Evolutionary conservation across 225 moss, liverwort and hornwort species (phyloP), one percentile per base, ranked within the genome.

Genomic region (Asterella californica): DNA sequence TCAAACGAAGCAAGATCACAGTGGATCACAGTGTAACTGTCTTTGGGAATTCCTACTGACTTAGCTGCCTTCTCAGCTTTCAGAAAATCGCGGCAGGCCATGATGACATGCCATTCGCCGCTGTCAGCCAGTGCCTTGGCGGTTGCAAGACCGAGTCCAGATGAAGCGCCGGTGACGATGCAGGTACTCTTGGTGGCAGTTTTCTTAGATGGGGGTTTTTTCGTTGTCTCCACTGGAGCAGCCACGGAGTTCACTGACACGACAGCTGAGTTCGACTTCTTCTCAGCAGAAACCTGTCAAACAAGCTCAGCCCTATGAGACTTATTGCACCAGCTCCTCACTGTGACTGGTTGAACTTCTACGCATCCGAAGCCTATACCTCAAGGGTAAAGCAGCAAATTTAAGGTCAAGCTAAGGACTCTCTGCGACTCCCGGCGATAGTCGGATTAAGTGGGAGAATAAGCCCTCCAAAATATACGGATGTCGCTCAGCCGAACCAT

Each of bases 71-170:
- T 88, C 82, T 99, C 99, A 24, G 99, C 92, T 76, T 99, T 95
- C 19, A 99, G 78, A 75, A 99, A 99, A 80, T 99, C 99, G 30
- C 99, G 89, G 87, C 99, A 99, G n/a, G 99, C 99, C 99, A 99
- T 99, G 78, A 99, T 76, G 24, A 99, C 89, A 68, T 95, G 95
- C 99, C 99, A 99, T 45, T 95, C 84, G 36, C 95, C 95, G 59
- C 89, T 86, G 4, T 93, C 95, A 9, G 93, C 92, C 69, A 95
- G 88, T 24, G 92, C 90, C 80, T 86, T 95, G 8, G 99, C 95
- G 0, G 99, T 93, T 10, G 99, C 92, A 42, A 99, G 95, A 53
- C 99, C 95, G 17, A 99, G 93, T 45, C 99, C 99, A 30, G 99
- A 99, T 27, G 99, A 99, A 12, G 99, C 95, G 24, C 99, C 99